These are phyloP conservation scores for Cercospora berteroae DNA, from an alignment of 2,329 filamentous ascomycete species.

Conservation along the genomic window DNA sequence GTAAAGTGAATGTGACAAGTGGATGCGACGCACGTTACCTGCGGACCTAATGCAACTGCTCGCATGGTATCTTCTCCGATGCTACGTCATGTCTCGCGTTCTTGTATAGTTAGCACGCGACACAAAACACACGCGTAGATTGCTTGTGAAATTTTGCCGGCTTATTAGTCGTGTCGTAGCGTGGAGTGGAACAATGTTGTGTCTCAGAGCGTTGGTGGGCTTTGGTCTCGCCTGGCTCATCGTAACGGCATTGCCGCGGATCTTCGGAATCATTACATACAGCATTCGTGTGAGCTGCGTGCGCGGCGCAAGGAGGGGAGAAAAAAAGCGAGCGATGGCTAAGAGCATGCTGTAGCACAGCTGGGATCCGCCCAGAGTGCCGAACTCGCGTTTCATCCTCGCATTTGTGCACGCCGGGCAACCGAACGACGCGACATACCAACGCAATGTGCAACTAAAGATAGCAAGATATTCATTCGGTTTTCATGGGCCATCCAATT, in stretches of 20 bases:
- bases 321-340: slow-evolving; percentile 6
- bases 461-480: slow-evolving; percentile 4
- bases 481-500: neutral
- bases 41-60: slow-evolving; percentile 16
- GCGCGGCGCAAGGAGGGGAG: slow-evolving; percentile 24
- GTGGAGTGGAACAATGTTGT: slow-evolving; percentile 15
- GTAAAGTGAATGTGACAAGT: slow-evolving; percentile 16
- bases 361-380: slow-evolving; percentile 16
- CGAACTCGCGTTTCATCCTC: slow-evolving; percentile 25
- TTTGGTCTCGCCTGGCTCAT: slow-evolving; percentile 17
- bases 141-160: slow-evolving; percentile 23
- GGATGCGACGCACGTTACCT: neutral
- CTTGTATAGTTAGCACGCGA: slow-evolving; percentile 19
- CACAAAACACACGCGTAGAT: slow-evolving; percentile 23
- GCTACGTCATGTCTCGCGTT: slow-evolving; percentile 20
- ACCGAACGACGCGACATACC: slow-evolving; percentile 18
- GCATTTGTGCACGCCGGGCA: slow-evolving; percentile 22
- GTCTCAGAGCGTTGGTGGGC: slow-evolving; percentile 1
- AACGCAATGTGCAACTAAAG: slow-evolving; percentile 12
- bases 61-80: slow-evolving; percentile 6
- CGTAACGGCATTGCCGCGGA: slow-evolving; percentile 23
- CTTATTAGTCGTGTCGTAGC: slow-evolving; percentile 24
- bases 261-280: slow-evolving; percentile 21
- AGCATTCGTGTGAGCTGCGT: slow-evolving; percentile 15
- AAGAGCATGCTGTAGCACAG: slow-evolving; percentile 25